Evolutionary conservation across 1,284 basidiomycete species (phyloP).

Genomic region (Malassezia obtusa): DNA sequence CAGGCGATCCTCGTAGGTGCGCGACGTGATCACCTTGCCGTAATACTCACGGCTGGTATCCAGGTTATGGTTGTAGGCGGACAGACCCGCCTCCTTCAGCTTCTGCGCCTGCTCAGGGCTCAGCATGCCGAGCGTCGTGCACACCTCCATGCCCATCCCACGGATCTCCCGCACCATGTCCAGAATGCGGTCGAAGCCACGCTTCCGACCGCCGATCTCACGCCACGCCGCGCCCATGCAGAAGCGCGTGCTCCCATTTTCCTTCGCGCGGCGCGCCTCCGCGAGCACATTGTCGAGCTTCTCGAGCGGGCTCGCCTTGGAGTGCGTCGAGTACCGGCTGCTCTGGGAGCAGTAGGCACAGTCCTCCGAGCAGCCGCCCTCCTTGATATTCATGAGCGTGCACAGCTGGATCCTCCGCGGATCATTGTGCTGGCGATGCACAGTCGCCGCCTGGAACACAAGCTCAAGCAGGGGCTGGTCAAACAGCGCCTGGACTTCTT

Average conservation of each 20-base stretch:
- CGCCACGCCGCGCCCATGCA: constrained; percentile 99
- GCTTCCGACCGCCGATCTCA: constrained; percentile 82
- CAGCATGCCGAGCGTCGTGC: constrained; percentile 95
- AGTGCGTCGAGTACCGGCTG: constrained; percentile 76
- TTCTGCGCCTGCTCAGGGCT: constrained; percentile 73
- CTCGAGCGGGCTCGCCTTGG: constrained; percentile 77
- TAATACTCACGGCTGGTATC: constrained; percentile 97
- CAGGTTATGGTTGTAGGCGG: constrained; percentile 97
- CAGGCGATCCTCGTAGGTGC: constrained; percentile 86
- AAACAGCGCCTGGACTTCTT: constrained; percentile 40
- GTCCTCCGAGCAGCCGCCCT: constrained; percentile 78
- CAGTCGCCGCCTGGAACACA: constrained; percentile 50
- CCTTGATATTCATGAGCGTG: constrained; percentile 98
- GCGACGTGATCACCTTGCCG: constrained; percentile 83
- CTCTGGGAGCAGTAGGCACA: constrained; percentile 99
- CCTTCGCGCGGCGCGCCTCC: constrained; percentile 74
- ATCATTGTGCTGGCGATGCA: constrained; percentile 79
- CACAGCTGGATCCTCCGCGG: constrained; percentile 85
- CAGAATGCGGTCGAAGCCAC: constrained; percentile 86
- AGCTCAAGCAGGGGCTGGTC: constrained; percentile 43
- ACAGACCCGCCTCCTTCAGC: constrained; percentile 87
- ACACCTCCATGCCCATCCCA: constrained; percentile 59
- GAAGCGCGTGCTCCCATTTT: constrained; percentile 89
- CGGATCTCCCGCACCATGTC: constrained; percentile 68
- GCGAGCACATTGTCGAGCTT: constrained; percentile 77